Base-by-base conservation (phyloP, 805 yeast species). In the Starmerella davenportii region DNA sequence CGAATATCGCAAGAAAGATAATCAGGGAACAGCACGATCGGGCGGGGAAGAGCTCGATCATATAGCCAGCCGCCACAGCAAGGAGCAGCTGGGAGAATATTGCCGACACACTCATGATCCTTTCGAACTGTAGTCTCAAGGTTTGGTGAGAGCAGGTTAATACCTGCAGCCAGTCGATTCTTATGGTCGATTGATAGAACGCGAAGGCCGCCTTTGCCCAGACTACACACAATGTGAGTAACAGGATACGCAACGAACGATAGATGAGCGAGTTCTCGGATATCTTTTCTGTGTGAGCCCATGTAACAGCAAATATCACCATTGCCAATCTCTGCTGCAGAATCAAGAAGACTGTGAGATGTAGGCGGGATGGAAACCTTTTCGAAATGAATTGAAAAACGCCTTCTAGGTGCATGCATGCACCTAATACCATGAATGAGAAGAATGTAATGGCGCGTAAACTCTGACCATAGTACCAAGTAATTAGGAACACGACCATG, bases 101-200 rank as follows among this genome's bases (percentile, higher is more conserved):
- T 8, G 44, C 36, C 20, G 43, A 21, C n/a, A 34, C 43, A 23
- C 40, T 46, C 36, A 44, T 41, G 19, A 38, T 11, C 4, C 16
- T 28, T 25, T 36, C 42, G 31, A 51, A 40, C 15, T 33, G 33
- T 7, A 46, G 27, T 17, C 45, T 42, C 14, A 43, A 36, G 17
- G 35, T 34, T 21, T 43, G 44, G 39, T 51, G 51, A 30, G 47
- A 43, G 36, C 48, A 48, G n/a, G 50, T 37, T 27, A 51, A 38
- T 21, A 49, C 43, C 20, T 40, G 43, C n/a, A 47, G 41, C 54
- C 54, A 51, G 34, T 51, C 54, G 18, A 36, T 35, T 18, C 49
- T 38, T 36, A 46, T 41, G 3, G 44, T 33, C 16, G 36, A 16
- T 17, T 41, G 49, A 37, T 38, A 48, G 5, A 44, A 30, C 9